phyloP scores from a whole-genome alignment of 768 basidiomycete genomes.

The Hygrocybe coccinea region DNA sequence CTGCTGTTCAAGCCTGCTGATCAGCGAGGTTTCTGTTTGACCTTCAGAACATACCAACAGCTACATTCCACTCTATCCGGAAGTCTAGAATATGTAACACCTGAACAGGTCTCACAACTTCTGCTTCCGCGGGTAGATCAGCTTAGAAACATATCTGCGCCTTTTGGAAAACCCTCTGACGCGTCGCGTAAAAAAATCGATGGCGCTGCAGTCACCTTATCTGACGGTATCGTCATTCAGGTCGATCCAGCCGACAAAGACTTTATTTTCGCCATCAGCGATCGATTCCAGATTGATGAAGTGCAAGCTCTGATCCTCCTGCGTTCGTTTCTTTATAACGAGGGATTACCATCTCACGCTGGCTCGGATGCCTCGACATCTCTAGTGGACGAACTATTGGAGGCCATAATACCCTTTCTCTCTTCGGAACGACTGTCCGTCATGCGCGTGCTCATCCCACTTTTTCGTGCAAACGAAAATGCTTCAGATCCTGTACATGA shows the following conservation, averaged over 20 bases:
- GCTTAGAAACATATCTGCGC: slow-evolving; percentile 52
- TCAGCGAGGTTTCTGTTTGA: background rate
- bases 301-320: slow-evolving; percentile 71
- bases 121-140: slow-evolving; percentile 53
- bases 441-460: slow-evolving; percentile 63
- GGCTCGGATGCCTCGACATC: slow-evolving; percentile 39
- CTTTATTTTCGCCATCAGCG: slow-evolving; percentile 66
- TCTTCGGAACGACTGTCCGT: slow-evolving; percentile 72
- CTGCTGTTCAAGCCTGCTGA: background rate
- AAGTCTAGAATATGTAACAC: slow-evolving; percentile 51
- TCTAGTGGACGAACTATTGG: slow-evolving; percentile 55
- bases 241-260: slow-evolving; percentile 70
- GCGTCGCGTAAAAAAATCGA: slow-evolving; percentile 65
- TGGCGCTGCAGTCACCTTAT: slow-evolving; percentile 61
- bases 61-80: slow-evolving; percentile 58
- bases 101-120: slow-evolving; percentile 56
- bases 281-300: slow-evolving; percentile 71
- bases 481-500: slow-evolving; percentile 48
- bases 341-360: slow-evolving; percentile 54
- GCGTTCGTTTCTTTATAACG: slow-evolving; percentile 73
- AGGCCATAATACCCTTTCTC: slow-evolving; percentile 76
- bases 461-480: slow-evolving; percentile 69
- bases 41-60: slow-evolving; percentile 56
- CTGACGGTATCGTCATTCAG: slow-evolving; percentile 56
- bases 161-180: slow-evolving; percentile 66